These are phyloP conservation scores for Fomitopsis schrenkii DNA, from an alignment of 1,284 basidiomycete genomes.

Conservation along the genomic window DNA sequence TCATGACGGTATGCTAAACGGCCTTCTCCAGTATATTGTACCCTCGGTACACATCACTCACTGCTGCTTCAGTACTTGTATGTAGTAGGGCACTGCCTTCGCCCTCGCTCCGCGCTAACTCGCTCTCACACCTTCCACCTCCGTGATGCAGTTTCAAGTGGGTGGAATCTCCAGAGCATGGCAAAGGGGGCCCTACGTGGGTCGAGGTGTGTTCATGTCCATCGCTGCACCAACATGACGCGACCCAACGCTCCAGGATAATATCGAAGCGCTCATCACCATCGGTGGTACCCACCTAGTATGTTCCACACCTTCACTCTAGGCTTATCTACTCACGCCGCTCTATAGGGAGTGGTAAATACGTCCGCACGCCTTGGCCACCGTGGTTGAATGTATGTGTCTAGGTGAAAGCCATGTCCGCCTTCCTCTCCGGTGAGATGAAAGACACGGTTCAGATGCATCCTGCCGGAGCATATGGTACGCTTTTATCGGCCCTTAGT, in stretches of 20 bases:
- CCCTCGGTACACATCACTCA: not conserved
- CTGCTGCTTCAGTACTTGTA: constrained; percentile 57
- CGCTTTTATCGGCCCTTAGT: not conserved
- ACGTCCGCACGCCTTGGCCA: not conserved
- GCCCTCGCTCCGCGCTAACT: not conserved
- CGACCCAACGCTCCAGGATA: constrained; percentile 41
- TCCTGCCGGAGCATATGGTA: constrained; percentile 80
- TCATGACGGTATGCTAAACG: constrained; percentile 45
- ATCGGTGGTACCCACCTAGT: constrained; percentile 89
- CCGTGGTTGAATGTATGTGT: not conserved
- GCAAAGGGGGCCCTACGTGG: constrained; percentile 87
- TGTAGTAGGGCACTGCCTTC: constrained; percentile 20
- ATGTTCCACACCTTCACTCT: constrained; percentile 16
- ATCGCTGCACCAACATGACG: not conserved
- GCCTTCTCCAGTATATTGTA: not conserved
- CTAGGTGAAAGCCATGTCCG: constrained; percentile 92
- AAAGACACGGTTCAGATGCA: constrained; percentile 93
- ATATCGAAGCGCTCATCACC: constrained; percentile 79
- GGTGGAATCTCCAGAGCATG: constrained; percentile 88
- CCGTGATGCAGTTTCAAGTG: constrained; percentile 74
- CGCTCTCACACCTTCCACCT: not conserved
- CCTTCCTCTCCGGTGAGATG: constrained; percentile 94
- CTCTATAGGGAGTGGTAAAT: constrained; percentile 59
- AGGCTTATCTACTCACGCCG: constrained; percentile 3
- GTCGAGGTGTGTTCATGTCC: constrained; percentile 65